phyloP scores from a whole-genome alignment of 73 alveolate genomes.

The Urostyla sp. region DNA sequence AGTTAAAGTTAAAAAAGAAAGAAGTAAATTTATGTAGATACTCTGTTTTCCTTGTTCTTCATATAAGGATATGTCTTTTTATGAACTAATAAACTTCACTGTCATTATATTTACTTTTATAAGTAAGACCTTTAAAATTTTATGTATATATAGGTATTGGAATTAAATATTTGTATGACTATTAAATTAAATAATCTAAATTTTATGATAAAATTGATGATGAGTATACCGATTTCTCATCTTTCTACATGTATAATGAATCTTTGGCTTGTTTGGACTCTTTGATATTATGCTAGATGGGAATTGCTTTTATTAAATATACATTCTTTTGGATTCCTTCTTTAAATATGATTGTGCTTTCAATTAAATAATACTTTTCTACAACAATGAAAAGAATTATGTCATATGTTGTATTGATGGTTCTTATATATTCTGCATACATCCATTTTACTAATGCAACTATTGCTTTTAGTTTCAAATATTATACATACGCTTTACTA shows the following conservation, averaged over 20 bases:
- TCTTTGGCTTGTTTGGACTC: constrained; percentile 22
- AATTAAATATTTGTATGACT: constrained; percentile 28
- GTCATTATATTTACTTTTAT: constrained; percentile 33
- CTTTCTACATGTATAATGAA: constrained; percentile 31
- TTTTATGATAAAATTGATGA: background rate
- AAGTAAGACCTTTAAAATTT: too few species aligned
- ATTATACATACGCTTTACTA: constrained; percentile 9
- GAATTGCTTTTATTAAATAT: constrained; percentile 28
- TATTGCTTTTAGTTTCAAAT: constrained; percentile 28
- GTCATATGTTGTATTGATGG: constrained; percentile 5
- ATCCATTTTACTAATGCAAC: constrained; percentile 38
- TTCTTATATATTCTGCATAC: constrained; percentile 24
- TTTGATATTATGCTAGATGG: constrained; percentile 12
- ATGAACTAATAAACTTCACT: constrained; percentile 16
- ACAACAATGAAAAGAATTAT: constrained; percentile 42
- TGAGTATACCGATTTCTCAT: background rate
- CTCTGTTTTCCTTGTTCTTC: too few species aligned
- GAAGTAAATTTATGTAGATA: too few species aligned
- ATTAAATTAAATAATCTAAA: background rate
- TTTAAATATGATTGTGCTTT: background rate
- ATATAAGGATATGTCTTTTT: background rate
- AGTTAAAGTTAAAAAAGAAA: too few species aligned
- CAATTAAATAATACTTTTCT: constrained; percentile 18
- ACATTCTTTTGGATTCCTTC: constrained; percentile 61
- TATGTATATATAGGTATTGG: too few species aligned